A percentile compares a stretch with the other conserved stretches of the same genome.
Conservation (phyloP, 1,284 basidiomycete species). For the Anthracocystis walkeri region DNA sequence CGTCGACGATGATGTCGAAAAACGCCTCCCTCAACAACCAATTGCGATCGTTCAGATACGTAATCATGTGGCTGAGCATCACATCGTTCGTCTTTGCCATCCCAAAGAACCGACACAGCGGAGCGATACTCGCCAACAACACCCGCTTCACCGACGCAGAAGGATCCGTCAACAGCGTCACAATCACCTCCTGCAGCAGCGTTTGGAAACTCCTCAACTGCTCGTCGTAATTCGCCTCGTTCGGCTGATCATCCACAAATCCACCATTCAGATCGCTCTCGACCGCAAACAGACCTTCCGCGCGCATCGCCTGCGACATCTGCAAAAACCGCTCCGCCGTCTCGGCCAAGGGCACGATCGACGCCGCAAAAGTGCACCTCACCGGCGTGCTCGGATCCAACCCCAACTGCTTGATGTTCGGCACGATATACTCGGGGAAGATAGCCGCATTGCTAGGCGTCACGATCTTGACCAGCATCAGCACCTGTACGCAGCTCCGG, state of each 20-base stretch:
- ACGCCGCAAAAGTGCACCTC: conserved; percentile 86
- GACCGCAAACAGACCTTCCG: conserved; percentile 80
- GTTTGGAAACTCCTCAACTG: conserved; percentile 83
- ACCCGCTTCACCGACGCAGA: conserved; percentile 74
- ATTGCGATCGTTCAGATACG: conserved; percentile 92
- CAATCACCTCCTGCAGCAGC: conserved; percentile 87
- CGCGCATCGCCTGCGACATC: conserved; percentile 88
- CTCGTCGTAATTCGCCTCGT: conserved; percentile 56
- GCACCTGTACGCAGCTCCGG: conserved; percentile 84
- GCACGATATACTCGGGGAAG: conserved; percentile 94
- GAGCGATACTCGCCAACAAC: conserved; percentile 80
- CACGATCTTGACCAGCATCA: conserved; percentile 84
- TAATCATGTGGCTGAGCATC: conserved; percentile 95
- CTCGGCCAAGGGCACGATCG: conserved; percentile 84
- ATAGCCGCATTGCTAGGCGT: conserved; percentile 87
- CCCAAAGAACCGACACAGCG: conserved; percentile 91
- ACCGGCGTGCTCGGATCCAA: conserved; percentile 89
- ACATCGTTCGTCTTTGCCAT: conserved; percentile 93
- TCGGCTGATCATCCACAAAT: conserved; percentile 46
- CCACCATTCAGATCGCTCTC: conserved; percentile 79
- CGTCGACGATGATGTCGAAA: conserved; percentile 93
- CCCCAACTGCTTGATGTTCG: conserved; percentile 84
- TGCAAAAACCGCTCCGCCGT: conserved; percentile 87
- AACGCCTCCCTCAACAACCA: conserved; percentile 92
- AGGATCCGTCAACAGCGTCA: conserved; percentile 75